Evolutionary conservation across 176 grass and related monocot species (phyloP), one percentile per base, ranked within the genome.

Genomic region (Aegilops bicornis): DNA sequence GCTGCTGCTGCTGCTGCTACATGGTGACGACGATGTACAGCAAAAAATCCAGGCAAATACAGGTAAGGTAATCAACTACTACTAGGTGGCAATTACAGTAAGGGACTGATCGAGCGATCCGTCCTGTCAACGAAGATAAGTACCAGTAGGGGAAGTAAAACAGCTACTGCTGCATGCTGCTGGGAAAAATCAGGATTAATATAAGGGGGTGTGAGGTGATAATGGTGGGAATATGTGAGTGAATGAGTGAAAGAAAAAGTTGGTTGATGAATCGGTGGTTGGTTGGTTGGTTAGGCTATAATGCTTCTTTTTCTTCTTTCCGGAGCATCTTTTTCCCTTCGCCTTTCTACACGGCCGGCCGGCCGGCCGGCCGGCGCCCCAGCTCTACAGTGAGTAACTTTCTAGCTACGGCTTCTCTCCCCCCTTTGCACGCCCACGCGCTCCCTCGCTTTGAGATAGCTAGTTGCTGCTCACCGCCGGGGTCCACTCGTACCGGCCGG

Each of bases 401-500:
- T 24, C 42, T 54, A 77, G 64, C 56, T 86, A 76, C 73, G 64
- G 62, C 60, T 91, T 77, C 74, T 74, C 59, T 65, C 24, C 58
- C 66, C 73, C 42, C 22, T 72, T 82, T 89, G 83, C 56, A 59
- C 56, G 56, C 86, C 30, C 40, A 42, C 40, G 40, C 40, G 40
- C 40, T 42, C 40, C 9, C 9, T 45, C 3, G 42, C 10, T 12
- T 45, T 45, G 10, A 13, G 42, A 11, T 58, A 12, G n/a, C 84
- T 82, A 88, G 86, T 20, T 86, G 83, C 79, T 89, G 47, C 47
- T 58, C 74, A 84, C 80, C 89, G 89, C 70, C 61, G 81, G 86
- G 32, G 73, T 72, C 95, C 95, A 97, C 88, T 97, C 83, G 81
- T 91, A 94, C 76, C 90, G 90, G 47, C 95, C 94, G 91, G 43